Evolutionary conservation across 345 rosid genomes (phyloP).

Genomic region (Jatropha curcas): DNA sequence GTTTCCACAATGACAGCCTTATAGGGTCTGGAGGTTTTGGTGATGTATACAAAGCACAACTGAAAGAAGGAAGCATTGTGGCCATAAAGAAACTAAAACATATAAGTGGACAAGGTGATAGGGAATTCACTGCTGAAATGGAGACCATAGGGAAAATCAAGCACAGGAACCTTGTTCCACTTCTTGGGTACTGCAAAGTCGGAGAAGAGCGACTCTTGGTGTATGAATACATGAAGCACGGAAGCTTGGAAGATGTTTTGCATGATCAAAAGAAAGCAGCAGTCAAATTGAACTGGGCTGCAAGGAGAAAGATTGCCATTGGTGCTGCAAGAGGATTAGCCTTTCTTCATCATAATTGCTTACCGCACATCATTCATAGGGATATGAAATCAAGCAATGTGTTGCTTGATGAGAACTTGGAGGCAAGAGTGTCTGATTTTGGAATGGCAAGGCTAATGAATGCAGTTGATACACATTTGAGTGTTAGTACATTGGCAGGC

Average conservation of each 20-base stretch:
- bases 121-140: conserved; percentile 97
- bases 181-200: conserved; percentile 88
- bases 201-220: conserved; percentile 92
- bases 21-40: conserved; percentile 98
- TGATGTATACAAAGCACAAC: conserved; percentile 84
- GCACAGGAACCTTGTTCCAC: conserved; percentile 91
- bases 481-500: conserved; percentile 96
- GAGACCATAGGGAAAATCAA: conserved; percentile 95
- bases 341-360: conserved; percentile 88
- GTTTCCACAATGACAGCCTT: conserved; percentile 77
- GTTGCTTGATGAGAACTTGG: conserved; percentile 76
- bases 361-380: conserved; percentile 85
- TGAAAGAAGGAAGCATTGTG: conserved; percentile 84
- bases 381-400: conserved; percentile 99
- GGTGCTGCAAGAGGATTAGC: conserved; percentile 93
- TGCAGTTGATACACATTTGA: conserved; percentile 87
- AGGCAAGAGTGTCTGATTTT: conserved; percentile 93
- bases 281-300: conserved; percentile 76
- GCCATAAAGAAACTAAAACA: conserved; percentile 95
- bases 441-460: conserved; percentile 97
- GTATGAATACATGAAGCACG: conserved; percentile 90
- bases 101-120: conserved; percentile 93
- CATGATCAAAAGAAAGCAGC: conserved; percentile 68
- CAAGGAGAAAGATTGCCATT: conserved; percentile 75
- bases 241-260: conserved; percentile 92